Evolutionary conservation across 164 flowering plant species (phyloP).

Genomic region (Nymphaea colorata): DNA sequence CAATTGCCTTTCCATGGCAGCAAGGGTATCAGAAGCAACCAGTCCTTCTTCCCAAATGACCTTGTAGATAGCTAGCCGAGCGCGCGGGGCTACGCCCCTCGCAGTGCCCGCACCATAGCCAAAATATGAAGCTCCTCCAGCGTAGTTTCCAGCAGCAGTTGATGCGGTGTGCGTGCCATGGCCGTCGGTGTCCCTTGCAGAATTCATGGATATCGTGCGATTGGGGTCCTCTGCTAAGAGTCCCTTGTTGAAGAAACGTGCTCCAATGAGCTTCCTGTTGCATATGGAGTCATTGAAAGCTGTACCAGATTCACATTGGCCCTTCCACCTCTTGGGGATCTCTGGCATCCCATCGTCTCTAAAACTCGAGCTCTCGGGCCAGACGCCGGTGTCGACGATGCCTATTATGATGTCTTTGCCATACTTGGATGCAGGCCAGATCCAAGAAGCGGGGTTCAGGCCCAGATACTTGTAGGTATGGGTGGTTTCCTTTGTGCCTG

Average conservation of each 20-base stretch:
- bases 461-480: slow-evolving; percentile 36
- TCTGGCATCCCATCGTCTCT: slow-evolving; percentile 39
- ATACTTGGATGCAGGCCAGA: slow-evolving; percentile 43
- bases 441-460: slow-evolving; percentile 24
- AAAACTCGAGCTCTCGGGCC: slow-evolving; percentile 61
- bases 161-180: slow-evolving; percentile 48
- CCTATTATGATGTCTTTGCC: slow-evolving; percentile 56
- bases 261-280: slow-evolving; percentile 58
- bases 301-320: slow-evolving; percentile 8
- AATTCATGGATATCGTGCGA: slow-evolving; percentile 32
- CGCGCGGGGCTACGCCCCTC: slow-evolving; percentile 35
- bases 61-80: slow-evolving; percentile 38
- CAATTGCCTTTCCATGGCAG: slow-evolving; percentile 49
- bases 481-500: slow-evolving; percentile 34
- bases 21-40: slow-evolving; percentile 23
- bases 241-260: slow-evolving; percentile 39
- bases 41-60: slow-evolving; percentile 16
- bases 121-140: slow-evolving; percentile 20
- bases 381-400: slow-evolving; percentile 47
- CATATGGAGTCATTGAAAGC: slow-evolving; percentile 26
- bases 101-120: slow-evolving; percentile 43
- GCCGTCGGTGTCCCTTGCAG: slow-evolving; percentile 28
- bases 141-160: slow-evolving; percentile 33
- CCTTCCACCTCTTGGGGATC: slow-evolving; percentile 49
- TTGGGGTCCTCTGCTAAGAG: slow-evolving; percentile 13